A percentile compares a stretch with the other conserved stretches of the same genome.
These are phyloP conservation scores for Mortierella sp. DNA, from an alignment of 371 early-diverging fungal species.

Conservation along the genomic window DNA sequence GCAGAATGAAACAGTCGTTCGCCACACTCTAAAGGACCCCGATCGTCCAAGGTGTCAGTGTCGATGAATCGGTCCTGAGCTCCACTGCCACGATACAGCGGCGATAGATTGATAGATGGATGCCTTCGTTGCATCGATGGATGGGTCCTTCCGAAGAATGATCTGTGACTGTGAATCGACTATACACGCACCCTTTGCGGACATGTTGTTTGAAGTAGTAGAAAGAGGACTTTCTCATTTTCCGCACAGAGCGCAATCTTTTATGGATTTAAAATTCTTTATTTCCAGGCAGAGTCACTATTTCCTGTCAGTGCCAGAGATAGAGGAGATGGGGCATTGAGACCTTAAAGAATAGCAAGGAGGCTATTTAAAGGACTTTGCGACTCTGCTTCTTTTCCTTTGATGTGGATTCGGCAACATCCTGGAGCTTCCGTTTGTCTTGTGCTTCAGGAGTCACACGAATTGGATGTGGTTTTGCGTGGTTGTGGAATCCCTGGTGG, in stretches of 20 bases:
- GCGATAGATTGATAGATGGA: conserved; percentile 3
- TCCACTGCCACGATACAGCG: background rate
- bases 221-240: conserved; percentile 39
- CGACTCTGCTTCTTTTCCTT: no score
- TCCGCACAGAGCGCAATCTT: conserved; percentile 17
- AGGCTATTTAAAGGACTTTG: no score
- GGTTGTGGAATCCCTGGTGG: background rate
- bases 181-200: conserved; percentile 42
- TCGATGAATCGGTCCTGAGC: background rate
- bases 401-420: no score
- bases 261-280: no score
- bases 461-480: background rate
- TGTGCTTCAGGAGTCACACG: no score
- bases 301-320: no score
- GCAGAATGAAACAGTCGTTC: no score
- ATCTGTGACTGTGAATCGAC: conserved; percentile 25
- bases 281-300: no score
- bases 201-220: conserved; percentile 32
- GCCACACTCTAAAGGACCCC: no score
- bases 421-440: no score
- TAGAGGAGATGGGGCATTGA: no score
- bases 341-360: no score
- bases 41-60: background rate
- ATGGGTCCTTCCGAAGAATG: conserved; percentile 8
- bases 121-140: conserved; percentile 8